A percentile compares a stretch with the other conserved stretches of the same genome.
Conservation (phyloP, 805 yeast species). For the Yamadazyma insecticola region DNA sequence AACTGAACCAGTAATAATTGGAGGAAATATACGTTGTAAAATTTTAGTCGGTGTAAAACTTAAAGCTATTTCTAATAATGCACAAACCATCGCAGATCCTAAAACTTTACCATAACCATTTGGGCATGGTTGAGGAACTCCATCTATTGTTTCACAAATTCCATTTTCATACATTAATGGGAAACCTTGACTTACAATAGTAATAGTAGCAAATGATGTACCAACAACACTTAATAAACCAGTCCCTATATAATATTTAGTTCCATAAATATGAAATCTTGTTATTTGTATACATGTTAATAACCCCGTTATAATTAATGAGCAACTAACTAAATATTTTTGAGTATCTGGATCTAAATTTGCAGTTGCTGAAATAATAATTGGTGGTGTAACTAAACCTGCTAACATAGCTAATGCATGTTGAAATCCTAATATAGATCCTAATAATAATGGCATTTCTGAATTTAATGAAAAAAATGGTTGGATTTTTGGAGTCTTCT, state of each 20-base stretch:
- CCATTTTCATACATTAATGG: slow-evolving; percentile 67
- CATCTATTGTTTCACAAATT: slow-evolving; percentile 54
- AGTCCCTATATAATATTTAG: slow-evolving; percentile 76
- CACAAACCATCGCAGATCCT: slow-evolving; percentile 74
- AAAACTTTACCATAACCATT: slow-evolving; percentile 81
- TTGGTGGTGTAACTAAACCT: slow-evolving; percentile 83
- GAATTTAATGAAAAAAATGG: slow-evolving; percentile 79
- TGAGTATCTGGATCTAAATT: slow-evolving; percentile 42
- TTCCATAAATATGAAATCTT: slow-evolving; percentile 66
- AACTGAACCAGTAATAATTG: slow-evolving; percentile 88
- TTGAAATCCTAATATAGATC: slow-evolving; percentile 74
- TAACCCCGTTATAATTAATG: slow-evolving; percentile 37
- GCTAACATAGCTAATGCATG: slow-evolving; percentile 88
- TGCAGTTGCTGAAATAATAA: slow-evolving; percentile 62
- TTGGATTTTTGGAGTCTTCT: slow-evolving; percentile 44
- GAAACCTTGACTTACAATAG: slow-evolving; percentile 70
- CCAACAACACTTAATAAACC: slow-evolving; percentile 88
- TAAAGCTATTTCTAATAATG: slow-evolving; percentile 61
- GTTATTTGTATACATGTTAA: slow-evolving; percentile 61
- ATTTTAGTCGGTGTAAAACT: slow-evolving; percentile 72
- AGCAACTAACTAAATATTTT: slow-evolving; percentile 31
- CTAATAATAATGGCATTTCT: slow-evolving; percentile 75
- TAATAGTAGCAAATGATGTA: slow-evolving; percentile 80
- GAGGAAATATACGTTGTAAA: slow-evolving; percentile 73
- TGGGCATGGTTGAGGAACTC: slow-evolving; percentile 70